Evolutionary conservation across 768 basidiomycete species (phyloP).

Genomic region (Amanita muscaria): DNA sequence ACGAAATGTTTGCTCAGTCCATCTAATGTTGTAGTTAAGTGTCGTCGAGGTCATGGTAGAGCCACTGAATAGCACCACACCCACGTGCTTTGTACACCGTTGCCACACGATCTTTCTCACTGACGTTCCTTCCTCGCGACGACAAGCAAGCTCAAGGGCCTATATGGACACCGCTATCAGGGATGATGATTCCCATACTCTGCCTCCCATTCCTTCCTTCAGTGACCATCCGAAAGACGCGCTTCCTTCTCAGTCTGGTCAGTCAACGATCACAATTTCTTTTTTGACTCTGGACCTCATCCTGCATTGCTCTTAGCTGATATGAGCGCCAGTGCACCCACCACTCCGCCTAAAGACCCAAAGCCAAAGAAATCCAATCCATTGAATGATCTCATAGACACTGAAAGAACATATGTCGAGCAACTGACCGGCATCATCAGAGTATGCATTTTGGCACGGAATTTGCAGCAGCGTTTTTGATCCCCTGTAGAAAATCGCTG

Average conservation of each 20-base stretch:
- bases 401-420: slow-evolving; percentile 88
- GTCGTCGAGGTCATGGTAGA: slow-evolving; percentile 1
- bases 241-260: slow-evolving; percentile 1
- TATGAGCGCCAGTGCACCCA: slow-evolving; percentile 20
- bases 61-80: too few relatives aligned
- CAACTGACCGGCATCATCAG: slow-evolving; percentile 84
- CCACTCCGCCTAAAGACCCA: slow-evolving; percentile 32
- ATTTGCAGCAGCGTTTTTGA: slow-evolving; percentile 7
- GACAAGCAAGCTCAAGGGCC: neutral
- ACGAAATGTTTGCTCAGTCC: slow-evolving; percentile 36
- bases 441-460: slow-evolving; percentile 36
- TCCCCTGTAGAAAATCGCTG: slow-evolving; percentile 74
- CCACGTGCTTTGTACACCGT: neutral
- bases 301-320: slow-evolving; percentile 16
- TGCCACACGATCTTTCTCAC: neutral
- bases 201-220: neutral
- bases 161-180: neutral
- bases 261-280: slow-evolving; percentile 3
- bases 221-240: neutral
- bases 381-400: slow-evolving; percentile 86
- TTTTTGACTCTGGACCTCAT: slow-evolving; percentile 6
- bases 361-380: slow-evolving; percentile 70
- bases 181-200: neutral
- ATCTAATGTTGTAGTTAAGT: slow-evolving; percentile 22
- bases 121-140: neutral